Evolutionary conservation across 208 protist genomes (phyloP).

Genomic region (Naegleria fowleri): DNA sequence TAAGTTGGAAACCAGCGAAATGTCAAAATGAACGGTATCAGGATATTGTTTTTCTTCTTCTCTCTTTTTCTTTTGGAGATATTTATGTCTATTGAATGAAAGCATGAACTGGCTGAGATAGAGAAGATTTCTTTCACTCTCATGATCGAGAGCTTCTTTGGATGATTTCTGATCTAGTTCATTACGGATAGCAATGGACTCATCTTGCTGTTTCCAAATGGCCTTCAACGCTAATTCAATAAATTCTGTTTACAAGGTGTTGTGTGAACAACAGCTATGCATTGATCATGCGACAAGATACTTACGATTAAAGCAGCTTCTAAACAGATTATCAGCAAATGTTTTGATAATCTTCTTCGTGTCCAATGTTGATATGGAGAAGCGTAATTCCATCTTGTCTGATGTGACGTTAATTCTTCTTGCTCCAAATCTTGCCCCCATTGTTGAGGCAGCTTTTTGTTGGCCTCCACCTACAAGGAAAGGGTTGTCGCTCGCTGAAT

Average conservation of each 20-base stretch:
- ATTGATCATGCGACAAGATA: neutral
- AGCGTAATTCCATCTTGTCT: neutral
- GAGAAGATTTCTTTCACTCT: neutral
- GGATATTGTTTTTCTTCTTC: neutral
- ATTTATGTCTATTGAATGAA: neutral
- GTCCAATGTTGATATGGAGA: neutral
- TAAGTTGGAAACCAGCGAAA: neutral
- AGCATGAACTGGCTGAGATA: neutral
- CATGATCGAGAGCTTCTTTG: neutral
- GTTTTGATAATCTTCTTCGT: neutral
- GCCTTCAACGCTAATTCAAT: neutral
- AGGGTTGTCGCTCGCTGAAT: neutral
- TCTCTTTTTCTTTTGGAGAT: neutral
- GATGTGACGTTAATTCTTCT: neutral
- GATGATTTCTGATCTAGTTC: neutral
- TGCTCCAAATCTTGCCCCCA: neutral
- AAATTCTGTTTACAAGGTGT: neutral
- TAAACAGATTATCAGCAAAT: neutral
- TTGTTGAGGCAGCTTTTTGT: neutral
- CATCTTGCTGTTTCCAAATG: neutral
- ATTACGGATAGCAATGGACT: neutral
- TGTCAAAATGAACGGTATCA: neutral
- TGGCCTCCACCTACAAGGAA: neutral
- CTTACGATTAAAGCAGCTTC: neutral
- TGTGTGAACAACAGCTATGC: neutral